Conservation (phyloP, 129 eudicot genomes). For the Chrysanthemum seticuspe region DNA sequence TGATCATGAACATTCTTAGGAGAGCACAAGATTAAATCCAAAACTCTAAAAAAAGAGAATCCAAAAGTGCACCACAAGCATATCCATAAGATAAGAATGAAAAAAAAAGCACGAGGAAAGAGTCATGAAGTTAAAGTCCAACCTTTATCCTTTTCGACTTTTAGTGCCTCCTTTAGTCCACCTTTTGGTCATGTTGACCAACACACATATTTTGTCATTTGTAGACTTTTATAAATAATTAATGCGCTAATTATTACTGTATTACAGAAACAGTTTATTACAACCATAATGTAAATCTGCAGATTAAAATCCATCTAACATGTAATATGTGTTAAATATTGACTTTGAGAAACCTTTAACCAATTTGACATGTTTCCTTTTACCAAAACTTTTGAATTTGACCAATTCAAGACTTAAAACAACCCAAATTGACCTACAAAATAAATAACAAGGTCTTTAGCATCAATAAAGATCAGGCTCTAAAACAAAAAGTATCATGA, state of each 20-base stretch:
- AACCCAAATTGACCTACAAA: neutral
- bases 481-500: neutral
- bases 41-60: too few species aligned
- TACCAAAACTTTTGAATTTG: neutral
- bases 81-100: too few species aligned
- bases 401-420: neutral
- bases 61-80: too few species aligned
- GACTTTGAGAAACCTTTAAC: neutral
- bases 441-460: neutral
- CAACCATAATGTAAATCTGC: neutral
- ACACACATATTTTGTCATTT: neutral
- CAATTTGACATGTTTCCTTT: neutral
- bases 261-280: slow-evolving; percentile 5
- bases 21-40: too few species aligned
- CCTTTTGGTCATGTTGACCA: neutral
- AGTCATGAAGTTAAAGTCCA: too few species aligned
- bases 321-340: neutral
- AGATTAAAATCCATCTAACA: neutral
- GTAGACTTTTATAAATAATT: neutral
- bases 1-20: too few species aligned
- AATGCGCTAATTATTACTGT: neutral
- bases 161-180: too few species aligned
- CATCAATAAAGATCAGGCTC: too few species aligned
- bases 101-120: too few species aligned
- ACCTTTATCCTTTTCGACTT: too few species aligned